Percentiles rank a stretch among this genome's conserved stretches.
Evolutionary conservation across 1,139 yeast genomes (phyloP).

Genomic region (Blastobotrys malaysiensis): DNA sequence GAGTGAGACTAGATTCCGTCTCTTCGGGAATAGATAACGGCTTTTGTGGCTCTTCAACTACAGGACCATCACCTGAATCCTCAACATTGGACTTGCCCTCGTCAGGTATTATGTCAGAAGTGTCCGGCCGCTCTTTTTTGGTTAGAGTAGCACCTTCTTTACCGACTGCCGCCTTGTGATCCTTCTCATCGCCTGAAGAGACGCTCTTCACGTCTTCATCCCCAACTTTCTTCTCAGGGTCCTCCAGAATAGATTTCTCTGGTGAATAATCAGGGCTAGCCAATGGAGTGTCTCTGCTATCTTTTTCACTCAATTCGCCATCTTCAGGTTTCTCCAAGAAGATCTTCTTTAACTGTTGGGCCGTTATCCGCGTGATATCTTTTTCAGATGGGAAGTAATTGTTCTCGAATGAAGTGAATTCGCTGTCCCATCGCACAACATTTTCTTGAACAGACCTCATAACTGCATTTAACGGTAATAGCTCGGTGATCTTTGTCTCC

Average conservation of each 20-base stretch:
- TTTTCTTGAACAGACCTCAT: constrained; percentile 70
- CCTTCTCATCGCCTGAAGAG: background rate
- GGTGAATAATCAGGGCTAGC: background rate
- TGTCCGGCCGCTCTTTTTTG: background rate
- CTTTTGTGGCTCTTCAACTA: too few species aligned
- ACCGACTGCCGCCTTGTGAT: background rate
- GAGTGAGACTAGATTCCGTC: too few species aligned
- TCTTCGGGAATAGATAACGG: background rate
- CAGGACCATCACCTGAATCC: background rate
- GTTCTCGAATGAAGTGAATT: constrained; percentile 76
- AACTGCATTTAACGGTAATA: constrained; percentile 63
- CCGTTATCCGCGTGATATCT: constrained; percentile 87
- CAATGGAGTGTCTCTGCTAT: background rate
- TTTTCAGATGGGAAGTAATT: constrained; percentile 83
- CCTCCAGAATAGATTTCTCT: background rate
- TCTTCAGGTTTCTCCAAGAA: constrained; percentile 50
- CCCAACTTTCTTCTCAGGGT: background rate
- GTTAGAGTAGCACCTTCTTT: background rate
- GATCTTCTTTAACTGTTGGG: constrained; percentile 75
- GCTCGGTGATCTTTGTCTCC: constrained; percentile 55
- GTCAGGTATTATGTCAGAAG: background rate
- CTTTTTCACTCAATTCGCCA: constrained; percentile 18
- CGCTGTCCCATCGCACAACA: constrained; percentile 84
- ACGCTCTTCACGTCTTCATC: background rate
- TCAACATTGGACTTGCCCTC: background rate